These are phyloP conservation scores for Trichomonascaceae sp. DNA, from an alignment of 1,139 yeast genomes.

Conservation along the genomic window DNA sequence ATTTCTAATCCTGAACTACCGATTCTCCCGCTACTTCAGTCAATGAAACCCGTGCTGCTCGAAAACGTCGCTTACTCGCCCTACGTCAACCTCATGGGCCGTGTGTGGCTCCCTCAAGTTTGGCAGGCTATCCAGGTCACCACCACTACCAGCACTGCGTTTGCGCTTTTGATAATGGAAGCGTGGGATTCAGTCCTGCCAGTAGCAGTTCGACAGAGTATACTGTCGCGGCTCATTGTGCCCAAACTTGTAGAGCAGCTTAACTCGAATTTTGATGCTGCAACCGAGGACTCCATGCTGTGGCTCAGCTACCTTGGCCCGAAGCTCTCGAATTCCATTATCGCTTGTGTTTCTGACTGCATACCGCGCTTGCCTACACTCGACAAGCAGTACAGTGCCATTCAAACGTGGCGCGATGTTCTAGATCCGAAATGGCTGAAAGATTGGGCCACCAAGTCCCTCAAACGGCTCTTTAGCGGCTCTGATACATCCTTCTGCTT, in stretches of 20 bases:
- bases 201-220: slow-evolving; percentile 19
- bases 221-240: slow-evolving; percentile 21
- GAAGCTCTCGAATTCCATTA: neutral
- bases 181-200: slow-evolving; percentile 34
- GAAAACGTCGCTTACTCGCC: too few species aligned
- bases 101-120: slow-evolving; percentile 27
- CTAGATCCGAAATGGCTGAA: too few species aligned
- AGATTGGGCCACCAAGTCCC: too few species aligned
- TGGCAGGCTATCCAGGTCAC: slow-evolving; percentile 28
- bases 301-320: neutral
- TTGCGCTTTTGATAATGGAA: slow-evolving; percentile 23
- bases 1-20: neutral
- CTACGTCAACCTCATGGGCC: slow-evolving; percentile 22
- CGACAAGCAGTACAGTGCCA: too few species aligned
- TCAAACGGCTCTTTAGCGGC: too few species aligned
- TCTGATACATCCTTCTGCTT: too few species aligned
- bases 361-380: too few species aligned
- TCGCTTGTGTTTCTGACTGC: too few species aligned
- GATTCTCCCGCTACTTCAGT: too few species aligned
- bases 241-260: slow-evolving; percentile 25
- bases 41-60: too few species aligned
- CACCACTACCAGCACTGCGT: slow-evolving; percentile 12
- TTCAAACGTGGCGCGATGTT: too few species aligned
- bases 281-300: neutral
- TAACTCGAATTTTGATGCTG: neutral